Evolutionary conservation across 768 basidiomycete genomes (phyloP).

Genomic region (Dacryopinax primogenitus): DNA sequence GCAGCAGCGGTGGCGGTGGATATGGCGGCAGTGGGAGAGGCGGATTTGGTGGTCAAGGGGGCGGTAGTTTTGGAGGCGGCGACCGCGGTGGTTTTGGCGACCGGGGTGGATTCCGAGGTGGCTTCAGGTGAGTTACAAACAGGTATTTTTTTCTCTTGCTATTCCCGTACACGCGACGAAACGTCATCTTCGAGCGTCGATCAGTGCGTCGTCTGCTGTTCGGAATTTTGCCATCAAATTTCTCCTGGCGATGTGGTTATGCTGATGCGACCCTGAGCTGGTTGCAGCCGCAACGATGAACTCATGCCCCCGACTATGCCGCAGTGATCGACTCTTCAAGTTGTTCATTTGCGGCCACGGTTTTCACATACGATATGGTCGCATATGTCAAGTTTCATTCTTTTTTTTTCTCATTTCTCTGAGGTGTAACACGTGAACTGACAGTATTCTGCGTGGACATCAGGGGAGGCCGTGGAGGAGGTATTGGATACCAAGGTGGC

Average conservation of each 20-base stretch:
- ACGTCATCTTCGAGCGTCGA: no score
- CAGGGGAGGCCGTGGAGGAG: conserved; percentile 53
- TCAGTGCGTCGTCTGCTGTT: no score
- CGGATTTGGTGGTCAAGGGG: conserved; percentile 26
- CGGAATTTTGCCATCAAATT: no score
- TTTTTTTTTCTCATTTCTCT: not conserved
- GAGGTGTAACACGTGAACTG: not conserved
- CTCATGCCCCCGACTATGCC: not conserved
- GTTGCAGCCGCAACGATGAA: not conserved
- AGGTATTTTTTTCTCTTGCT: not conserved
- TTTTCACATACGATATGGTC: not conserved
- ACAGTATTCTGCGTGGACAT: not conserved
- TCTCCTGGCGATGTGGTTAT: no score
- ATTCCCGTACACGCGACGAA: not conserved
- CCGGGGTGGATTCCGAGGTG: conserved; percentile 23
- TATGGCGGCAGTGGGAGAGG: conserved; percentile 13
- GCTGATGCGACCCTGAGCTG: not conserved
- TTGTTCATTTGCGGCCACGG: no score
- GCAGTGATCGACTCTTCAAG: no score
- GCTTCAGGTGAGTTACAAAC: conserved; percentile 2
- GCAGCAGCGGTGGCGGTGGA: conserved; percentile 9
- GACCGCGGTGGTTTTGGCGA: conserved; percentile 22
- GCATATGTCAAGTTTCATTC: not conserved
- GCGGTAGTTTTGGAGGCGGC: conserved; percentile 28
- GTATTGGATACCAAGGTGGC: conserved; percentile 56